phyloP scores from a whole-genome alignment of 805 yeast genomes.

The Priceomyces haplophilus region DNA sequence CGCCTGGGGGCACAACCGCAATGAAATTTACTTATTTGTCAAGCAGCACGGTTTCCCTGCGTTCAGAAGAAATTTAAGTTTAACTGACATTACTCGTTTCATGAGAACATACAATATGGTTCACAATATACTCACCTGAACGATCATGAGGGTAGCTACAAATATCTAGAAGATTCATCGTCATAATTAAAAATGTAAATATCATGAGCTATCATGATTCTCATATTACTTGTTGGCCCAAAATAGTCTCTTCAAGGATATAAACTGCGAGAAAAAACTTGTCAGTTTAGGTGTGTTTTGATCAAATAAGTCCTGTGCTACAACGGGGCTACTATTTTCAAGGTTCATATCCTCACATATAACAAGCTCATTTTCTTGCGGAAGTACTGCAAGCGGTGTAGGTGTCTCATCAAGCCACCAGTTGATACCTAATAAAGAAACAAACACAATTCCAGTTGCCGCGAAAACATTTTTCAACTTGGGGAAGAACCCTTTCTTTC shows the following conservation, averaged over 20 bases:
- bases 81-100: not conserved
- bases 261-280: not conserved
- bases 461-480: slow-evolving; percentile 22
- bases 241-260: not conserved
- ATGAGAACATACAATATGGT: not conserved
- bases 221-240: not conserved
- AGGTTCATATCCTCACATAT: too few relatives aligned
- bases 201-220: too few relatives aligned
- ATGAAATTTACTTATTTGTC: slow-evolving; percentile 48
- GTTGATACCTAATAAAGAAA: slow-evolving; percentile 21
- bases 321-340: too few relatives aligned
- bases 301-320: too few relatives aligned
- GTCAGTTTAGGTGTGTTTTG: too few relatives aligned
- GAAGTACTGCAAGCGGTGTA: not conserved
- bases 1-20: slow-evolving; percentile 69
- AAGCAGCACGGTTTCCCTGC: slow-evolving; percentile 25
- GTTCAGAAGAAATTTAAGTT: slow-evolving; percentile 21
- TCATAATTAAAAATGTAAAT: too few relatives aligned
- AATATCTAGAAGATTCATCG: not conserved
- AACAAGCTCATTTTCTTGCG: too few relatives aligned
- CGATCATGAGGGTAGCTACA: not conserved
- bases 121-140: not conserved
- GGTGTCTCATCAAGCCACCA: slow-evolving; percentile 11
- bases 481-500: slow-evolving; percentile 1
- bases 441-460: slow-evolving; percentile 23